These are phyloP conservation scores for Malus hybrid DNA, from an alignment of 331 rosid species.

Conservation along the genomic window DNA sequence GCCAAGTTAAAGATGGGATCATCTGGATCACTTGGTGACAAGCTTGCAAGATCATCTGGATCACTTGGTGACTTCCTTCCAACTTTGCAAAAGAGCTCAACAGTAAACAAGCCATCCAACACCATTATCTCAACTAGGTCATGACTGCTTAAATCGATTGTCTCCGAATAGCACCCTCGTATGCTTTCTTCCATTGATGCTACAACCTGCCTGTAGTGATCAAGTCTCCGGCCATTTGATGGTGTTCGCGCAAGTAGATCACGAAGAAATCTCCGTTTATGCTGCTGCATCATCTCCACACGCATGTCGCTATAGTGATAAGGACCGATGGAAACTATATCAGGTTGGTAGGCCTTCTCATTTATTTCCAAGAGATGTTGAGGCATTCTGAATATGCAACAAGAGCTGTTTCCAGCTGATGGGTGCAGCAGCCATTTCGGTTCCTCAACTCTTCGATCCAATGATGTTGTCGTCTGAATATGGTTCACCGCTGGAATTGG, in stretches of 20 bases:
- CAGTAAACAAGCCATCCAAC: background rate
- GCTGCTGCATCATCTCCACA: background rate
- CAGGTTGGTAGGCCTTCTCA: background rate
- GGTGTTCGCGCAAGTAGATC: background rate
- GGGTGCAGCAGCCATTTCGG: background rate
- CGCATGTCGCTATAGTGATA: background rate
- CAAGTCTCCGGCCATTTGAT: background rate
- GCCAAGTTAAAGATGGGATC: background rate
- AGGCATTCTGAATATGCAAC: background rate
- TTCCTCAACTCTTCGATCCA: background rate
- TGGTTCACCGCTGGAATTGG: background rate
- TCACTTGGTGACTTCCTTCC: background rate
- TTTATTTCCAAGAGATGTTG: background rate
- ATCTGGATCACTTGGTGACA: background rate
- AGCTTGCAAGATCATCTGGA: too few species aligned
- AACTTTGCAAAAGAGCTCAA: background rate
- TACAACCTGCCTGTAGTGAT: background rate
- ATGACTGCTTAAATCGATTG: background rate
- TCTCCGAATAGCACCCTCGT: background rate
- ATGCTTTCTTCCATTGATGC: background rate
- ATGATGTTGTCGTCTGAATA: background rate
- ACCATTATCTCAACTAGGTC: background rate
- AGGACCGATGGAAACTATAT: background rate
- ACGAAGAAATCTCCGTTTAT: background rate
- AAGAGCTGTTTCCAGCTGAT: background rate